Evolutionary conservation across 176 grass and related monocot species (phyloP).

Genomic region (Phyllostachys edulis): DNA sequence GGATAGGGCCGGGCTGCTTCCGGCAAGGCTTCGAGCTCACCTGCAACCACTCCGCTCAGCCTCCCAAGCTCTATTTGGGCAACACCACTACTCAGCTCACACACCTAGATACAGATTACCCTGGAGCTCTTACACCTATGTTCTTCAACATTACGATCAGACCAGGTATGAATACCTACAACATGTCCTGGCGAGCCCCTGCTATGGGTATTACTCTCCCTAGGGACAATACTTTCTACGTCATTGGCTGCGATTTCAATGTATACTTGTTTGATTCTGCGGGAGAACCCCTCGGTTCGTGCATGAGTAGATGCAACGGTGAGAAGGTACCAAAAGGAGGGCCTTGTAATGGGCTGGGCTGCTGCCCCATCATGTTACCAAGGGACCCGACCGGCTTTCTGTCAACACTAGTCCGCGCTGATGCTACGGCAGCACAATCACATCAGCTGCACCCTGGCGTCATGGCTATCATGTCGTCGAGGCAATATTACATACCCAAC

Average conservation of each 20-base stretch:
- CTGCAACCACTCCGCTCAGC: not conserved
- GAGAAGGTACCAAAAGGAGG: not conserved
- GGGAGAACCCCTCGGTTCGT: no score
- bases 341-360: slow-evolving; percentile 20
- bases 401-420: not conserved
- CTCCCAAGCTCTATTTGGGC: not conserved
- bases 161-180: not conserved
- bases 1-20: slow-evolving; percentile 35
- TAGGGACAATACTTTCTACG: accelerated
- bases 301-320: not conserved
- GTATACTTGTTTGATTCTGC: no score
- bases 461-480: no score
- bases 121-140: no score
- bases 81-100: not conserved
- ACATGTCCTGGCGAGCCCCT: not conserved
- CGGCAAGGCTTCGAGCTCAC: slow-evolving; percentile 34
- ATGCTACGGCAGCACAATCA: not conserved
- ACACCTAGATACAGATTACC: no score
- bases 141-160: not conserved
- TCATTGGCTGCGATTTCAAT: not conserved
- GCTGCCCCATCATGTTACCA: not conserved
- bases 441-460: no score
- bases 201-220: not conserved
- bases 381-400: not conserved
- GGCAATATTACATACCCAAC: no score